Evolutionary conservation across 2,329 filamentous ascomycete genomes (phyloP).

Genomic region (Sphaerostilbella broomeana): DNA sequence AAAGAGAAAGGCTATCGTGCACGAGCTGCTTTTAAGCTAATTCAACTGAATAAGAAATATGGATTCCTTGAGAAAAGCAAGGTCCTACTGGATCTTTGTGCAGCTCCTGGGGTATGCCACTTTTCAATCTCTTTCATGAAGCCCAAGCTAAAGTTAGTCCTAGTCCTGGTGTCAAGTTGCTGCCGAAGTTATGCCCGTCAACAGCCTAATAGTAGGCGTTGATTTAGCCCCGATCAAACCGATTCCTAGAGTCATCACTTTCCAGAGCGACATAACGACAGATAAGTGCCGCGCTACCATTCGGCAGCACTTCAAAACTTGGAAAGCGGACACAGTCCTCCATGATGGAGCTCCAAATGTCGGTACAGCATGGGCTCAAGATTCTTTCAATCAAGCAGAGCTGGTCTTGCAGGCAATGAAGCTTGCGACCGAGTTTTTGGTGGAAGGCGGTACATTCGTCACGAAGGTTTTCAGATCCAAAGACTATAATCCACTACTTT

Average conservation of each 20-base stretch:
- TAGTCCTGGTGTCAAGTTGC: constrained; percentile 95
- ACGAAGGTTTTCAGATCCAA: constrained; percentile 97
- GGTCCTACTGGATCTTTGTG: constrained; percentile 94
- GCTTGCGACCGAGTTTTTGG: constrained; percentile 86
- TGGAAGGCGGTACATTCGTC: constrained; percentile 85
- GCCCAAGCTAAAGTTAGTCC: constrained; percentile 1
- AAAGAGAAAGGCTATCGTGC: constrained; percentile 98
- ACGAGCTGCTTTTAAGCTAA: constrained; percentile 93
- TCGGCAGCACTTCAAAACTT: constrained; percentile 82
- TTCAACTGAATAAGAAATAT: constrained; percentile 99
- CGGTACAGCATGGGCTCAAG: constrained; percentile 95
- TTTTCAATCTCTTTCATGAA: not conserved
- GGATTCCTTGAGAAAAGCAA: constrained; percentile 95
- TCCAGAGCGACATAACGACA: constrained; percentile 96
- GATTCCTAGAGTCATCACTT: constrained; percentile 88
- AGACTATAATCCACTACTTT: constrained; percentile 90
- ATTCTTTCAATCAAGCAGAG: constrained; percentile 96
- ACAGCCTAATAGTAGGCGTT: constrained; percentile 87
- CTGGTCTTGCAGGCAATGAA: constrained; percentile 85
- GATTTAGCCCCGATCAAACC: constrained; percentile 93
- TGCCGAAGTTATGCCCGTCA: constrained; percentile 85
- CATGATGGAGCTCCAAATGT: constrained; percentile 98
- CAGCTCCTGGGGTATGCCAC: constrained; percentile 75
- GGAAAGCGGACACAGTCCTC: constrained; percentile 91
- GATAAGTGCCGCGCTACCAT: constrained; percentile 92